Evolutionary conservation across 768 basidiomycete genomes (phyloP), one percentile per base, ranked within the genome.

Genomic region (Suillus discolor): DNA sequence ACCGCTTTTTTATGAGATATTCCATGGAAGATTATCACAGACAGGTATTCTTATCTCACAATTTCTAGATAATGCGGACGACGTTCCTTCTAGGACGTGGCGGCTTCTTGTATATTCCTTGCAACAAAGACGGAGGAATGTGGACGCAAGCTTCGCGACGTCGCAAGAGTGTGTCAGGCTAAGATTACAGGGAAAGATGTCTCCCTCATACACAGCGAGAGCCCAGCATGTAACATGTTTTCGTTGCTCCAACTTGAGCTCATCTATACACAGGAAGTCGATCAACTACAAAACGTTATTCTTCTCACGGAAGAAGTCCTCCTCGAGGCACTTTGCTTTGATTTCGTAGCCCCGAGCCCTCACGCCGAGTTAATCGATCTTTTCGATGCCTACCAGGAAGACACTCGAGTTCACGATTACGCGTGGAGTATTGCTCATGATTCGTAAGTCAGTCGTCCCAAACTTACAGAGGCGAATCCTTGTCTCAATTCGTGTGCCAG

Each of bases 71-170:
- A 68, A 15, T 53, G 34, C 39, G 20, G 61, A 54, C 64, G 57
- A 61, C 57, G 36, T 44, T 41, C 44, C 34, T 7, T 63, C 68
- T 67, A 95, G 93, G 89, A 93, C 69, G 89, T 93, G 49, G 93
- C 94, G 36, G 93, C 91, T 15, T 84, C 93, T 5, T 94, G 92
- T 74, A 87, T 95, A 66, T 95, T 95, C 72, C 84, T 95, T 65
- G 91, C 93, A 0, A 93, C 93, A n/a, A 95, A 95, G 76, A 94
- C 92, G 1, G 93, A 95, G 74, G 93, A 95, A 77, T 94, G 91
- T 69, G 91, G 91, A 41, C 82, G 93, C 61, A 95, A 94, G 73
- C 83, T 95, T 16, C 83, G 90, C n/a, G 93, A 95, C 71, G 91
- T 94, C 31, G 91, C 93, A 11, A 84, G 85, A 68, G 85, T 94